Base-by-base conservation (phyloP, 2,329 filamentous ascomycete genomes). In the Cadophora gregata region DNA sequence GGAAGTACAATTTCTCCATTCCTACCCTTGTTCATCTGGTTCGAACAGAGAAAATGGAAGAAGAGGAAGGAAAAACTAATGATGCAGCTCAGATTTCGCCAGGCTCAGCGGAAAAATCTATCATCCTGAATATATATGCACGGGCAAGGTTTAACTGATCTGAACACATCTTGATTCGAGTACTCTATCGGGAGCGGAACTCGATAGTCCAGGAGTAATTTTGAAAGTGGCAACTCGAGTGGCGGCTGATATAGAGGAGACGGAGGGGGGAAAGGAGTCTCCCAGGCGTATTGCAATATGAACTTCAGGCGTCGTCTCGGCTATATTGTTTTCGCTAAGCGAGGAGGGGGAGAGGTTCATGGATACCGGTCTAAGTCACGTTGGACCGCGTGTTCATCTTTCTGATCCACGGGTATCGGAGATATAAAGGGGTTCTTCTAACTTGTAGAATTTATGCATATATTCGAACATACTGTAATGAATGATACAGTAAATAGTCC, bases 81-180 rank as follows among this genome's bases (percentile, higher is more conserved):
- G 24, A 29, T 60, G 31, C 33, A 45, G 38, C n/a, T 31, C n/a
- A 9, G 1, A 27, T 47, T 60, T 60, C 38, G 27, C 38, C 48
- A 4, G 24, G 58, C 38, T n/a, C n/a, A n/a, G 21, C 58, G 58
- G 58, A 60, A 48, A 21, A 59, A 47, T 6, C 21, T 24, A 47
- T 60, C 29, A 60, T 60, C 58, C 58, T 38, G 42, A 45, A 45
- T 21, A 21, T 51, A 25, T 9, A 36, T 36, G 27, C 51, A 55
- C 7, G 29, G 27, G 51, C 12, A 21, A 25, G 19, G 42, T 4
- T 45, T 24, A 14, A 6, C 53, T 58, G 53, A 38, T 12, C 53
- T 58, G 53, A 38, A 10, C 29, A 25, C 31, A 16, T 16, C 25
- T 5, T 16, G 19, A 21, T 24, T 33, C 4, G 0, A 33, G 24